Base-by-base conservation (phyloP, 2,329 filamentous ascomycete species). In the Apiospora pterosperma region DNA sequence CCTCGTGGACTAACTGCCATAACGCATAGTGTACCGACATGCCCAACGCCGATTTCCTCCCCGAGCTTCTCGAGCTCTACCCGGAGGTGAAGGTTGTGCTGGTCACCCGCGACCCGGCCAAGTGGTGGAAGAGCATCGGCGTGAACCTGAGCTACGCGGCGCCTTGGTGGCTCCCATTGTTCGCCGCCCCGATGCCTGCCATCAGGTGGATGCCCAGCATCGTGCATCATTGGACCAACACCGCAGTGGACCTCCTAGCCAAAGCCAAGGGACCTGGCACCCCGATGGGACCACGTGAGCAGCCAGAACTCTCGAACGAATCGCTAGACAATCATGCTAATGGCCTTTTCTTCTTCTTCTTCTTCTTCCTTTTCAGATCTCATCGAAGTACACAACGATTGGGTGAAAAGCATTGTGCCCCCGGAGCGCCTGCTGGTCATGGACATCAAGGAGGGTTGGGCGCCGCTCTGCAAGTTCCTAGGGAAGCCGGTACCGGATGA, bases 391-490 rank as follows among this genome's bases (percentile, higher is more conserved):
- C 75, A 77, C 66, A 72, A 75, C 61, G 73, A 70, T 0, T 70
- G 72, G 59, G 70, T 77, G 10, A 67, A 64, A 39, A 66, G 61
- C 52, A 59, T 76, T 62, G 75, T 77, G 14, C 59, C 63, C 7
- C 21, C 38, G 12, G 21, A 41, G 4, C 41, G 42, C 16, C 59
- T 64, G 31, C 36, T 62, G 0, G 63, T 62, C 41, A 64, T 64
- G 63, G 59, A 62, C 10, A 63, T 67, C 55, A 62, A 60, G 34
- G 58, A 60, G 12, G 71, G 73, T 5, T 74, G 72, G 71, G 68
- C 61, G 31, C 71, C 70, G 10, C 67, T 74, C 1, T 72, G 71
- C 59, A 41, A 60, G 41, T 73, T 74, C 63, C 60, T 74, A 10
- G 68, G 65, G 4, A 65, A 66, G 41, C 59, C 66, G 2, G 28